These are phyloP conservation scores for Akanthomyces dipterigenus DNA, from an alignment of 2,329 filamentous ascomycete genomes.

Conservation along the genomic window DNA sequence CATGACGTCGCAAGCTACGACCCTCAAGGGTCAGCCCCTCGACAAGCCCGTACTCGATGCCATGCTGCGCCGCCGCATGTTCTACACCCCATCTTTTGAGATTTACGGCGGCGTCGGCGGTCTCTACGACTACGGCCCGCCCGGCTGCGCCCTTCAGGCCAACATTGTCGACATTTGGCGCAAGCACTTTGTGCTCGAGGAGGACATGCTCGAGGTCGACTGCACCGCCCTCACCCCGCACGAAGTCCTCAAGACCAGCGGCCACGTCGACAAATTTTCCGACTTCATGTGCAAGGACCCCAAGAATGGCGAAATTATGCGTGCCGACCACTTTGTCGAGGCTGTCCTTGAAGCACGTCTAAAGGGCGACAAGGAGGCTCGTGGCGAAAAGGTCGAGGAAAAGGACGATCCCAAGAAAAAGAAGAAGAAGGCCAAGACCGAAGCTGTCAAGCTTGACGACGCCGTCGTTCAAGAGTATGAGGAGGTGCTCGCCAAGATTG, in stretches of 20 bases:
- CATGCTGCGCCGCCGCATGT: slow-evolving; percentile 79
- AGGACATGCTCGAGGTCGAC: slow-evolving; percentile 94
- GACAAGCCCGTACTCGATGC: slow-evolving; percentile 77
- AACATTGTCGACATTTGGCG: slow-evolving; percentile 86
- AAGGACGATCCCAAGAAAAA: slow-evolving; percentile 68
- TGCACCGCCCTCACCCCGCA: slow-evolving; percentile 91
- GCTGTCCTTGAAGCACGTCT: slow-evolving; percentile 82
- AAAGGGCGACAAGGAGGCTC: slow-evolving; percentile 87
- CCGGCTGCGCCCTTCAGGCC: slow-evolving; percentile 77
- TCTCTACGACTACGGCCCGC: slow-evolving; percentile 89
- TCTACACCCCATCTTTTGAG: slow-evolving; percentile 94
- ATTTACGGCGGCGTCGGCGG: slow-evolving; percentile 87
- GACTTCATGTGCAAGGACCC: slow-evolving; percentile 99
- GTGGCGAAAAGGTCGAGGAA: slow-evolving; percentile 72
- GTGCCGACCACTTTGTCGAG: slow-evolving; percentile 94
- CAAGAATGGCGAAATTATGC: slow-evolving; percentile 92
- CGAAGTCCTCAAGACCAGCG: slow-evolving; percentile 89
- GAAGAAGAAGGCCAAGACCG: slow-evolving; percentile 82
- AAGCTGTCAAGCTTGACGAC: slow-evolving; percentile 81
- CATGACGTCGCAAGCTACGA: slow-evolving; percentile 56
- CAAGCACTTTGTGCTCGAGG: slow-evolving; percentile 86
- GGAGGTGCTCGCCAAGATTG: slow-evolving; percentile 83
- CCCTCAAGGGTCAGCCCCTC: slow-evolving; percentile 82
- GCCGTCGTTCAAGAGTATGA: slow-evolving; percentile 83
- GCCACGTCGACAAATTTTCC: slow-evolving; percentile 95